Conservation (phyloP, 768 basidiomycete species). For the Mycena rosella region DNA sequence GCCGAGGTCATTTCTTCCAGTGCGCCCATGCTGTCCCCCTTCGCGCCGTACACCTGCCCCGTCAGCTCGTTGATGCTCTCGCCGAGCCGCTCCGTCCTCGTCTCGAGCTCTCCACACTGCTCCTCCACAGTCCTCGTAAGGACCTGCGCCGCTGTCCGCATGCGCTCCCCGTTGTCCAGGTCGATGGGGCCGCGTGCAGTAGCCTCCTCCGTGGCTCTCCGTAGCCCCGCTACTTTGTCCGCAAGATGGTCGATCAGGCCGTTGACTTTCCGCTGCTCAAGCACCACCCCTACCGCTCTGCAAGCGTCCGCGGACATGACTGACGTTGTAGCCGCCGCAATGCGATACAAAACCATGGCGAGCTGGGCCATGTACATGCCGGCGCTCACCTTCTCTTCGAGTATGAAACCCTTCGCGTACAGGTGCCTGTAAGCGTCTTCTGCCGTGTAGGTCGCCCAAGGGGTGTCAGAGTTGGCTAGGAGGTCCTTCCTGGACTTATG, state of each 20-base stretch:
- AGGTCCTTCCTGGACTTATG: no score
- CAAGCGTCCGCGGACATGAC: not conserved
- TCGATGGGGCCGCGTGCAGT: not conserved
- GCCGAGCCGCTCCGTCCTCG: not conserved
- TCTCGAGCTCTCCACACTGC: constrained; percentile 1
- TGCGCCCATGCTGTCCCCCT: no score
- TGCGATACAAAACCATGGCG: not conserved
- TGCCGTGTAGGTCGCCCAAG: no score
- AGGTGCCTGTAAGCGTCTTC: not conserved
- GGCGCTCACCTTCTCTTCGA: not conserved
- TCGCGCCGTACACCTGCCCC: no score
- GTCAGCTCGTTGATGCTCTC: not conserved
- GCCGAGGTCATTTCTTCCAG: no score
- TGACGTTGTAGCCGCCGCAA: not conserved
- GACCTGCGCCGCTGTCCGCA: not conserved
- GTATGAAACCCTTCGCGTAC: not conserved
- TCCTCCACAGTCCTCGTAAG: constrained; percentile 13
- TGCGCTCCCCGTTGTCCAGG: not conserved
- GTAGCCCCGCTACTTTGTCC: not conserved
- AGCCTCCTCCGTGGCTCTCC: not conserved
- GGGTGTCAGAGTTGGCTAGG: no score
- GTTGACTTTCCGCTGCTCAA: not conserved
- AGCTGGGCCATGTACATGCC: not conserved
- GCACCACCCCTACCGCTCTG: not conserved
- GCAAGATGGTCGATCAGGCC: not conserved